phyloP scores from a whole-genome alignment of 768 basidiomycete species.

The Naganishia onofrii region DNA sequence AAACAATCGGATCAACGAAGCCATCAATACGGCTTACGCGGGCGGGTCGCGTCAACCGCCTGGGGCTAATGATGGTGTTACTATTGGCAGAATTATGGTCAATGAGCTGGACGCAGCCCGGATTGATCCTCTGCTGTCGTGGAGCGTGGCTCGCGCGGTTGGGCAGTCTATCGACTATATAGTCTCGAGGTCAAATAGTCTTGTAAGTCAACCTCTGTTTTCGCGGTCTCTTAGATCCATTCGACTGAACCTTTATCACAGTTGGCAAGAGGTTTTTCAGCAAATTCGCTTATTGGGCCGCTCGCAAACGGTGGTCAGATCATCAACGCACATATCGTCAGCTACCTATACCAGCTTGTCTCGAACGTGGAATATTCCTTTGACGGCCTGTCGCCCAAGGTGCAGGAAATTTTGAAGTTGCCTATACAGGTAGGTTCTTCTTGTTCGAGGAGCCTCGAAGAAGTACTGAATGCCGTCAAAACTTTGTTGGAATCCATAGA shows the following conservation, averaged over 20 bases:
- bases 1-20: constrained; percentile 76
- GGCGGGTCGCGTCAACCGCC: constrained; percentile 70
- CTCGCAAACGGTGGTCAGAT: constrained; percentile 73
- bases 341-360: constrained; percentile 76
- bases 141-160: constrained; percentile 72
- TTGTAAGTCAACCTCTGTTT: constrained; percentile 58
- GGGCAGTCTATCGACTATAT: constrained; percentile 69
- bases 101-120: constrained; percentile 91
- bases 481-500: not conserved
- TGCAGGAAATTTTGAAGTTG: constrained; percentile 61
- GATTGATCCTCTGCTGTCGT: constrained; percentile 85
- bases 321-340: constrained; percentile 72
- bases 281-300: constrained; percentile 71
- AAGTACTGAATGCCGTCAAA: not conserved
- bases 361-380: constrained; percentile 64
- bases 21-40: constrained; percentile 71
- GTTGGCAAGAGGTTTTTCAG: constrained; percentile 74
- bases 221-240: not conserved
- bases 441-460: constrained; percentile 24
- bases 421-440: constrained; percentile 61
- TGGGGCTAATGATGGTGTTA: constrained; percentile 70
- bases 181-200: constrained; percentile 62
- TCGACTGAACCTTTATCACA: constrained; percentile 43
- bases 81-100: constrained; percentile 69
- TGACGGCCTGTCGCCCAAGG: constrained; percentile 65